A percentile compares a stretch with the other conserved stretches of the same genome.
phyloP scores from a whole-genome alignment of 1,139 yeast genomes.

The Zygosaccharomyces sapae region DNA sequence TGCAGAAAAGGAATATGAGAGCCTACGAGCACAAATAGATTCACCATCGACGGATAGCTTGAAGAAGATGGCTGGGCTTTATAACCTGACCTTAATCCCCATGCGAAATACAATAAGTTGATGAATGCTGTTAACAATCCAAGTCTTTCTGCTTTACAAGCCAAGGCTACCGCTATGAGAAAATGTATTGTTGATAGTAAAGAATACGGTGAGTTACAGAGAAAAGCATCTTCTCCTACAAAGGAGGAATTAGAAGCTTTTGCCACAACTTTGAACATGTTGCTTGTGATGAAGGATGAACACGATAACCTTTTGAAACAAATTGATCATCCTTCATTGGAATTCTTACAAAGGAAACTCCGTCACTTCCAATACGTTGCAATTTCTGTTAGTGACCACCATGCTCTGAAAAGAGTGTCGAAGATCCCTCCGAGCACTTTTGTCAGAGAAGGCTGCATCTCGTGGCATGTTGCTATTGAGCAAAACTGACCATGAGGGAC shows the following conservation, averaged over 20 bases:
- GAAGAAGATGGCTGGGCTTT: constrained; percentile 13
- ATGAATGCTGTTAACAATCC: constrained; percentile 13
- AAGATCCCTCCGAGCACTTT: constrained; percentile 27
- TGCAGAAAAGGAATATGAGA: constrained; percentile 15
- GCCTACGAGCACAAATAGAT: constrained; percentile 8
- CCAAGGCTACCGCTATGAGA: constrained; percentile 15
- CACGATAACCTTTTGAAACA: constrained; percentile 11
- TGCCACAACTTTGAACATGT: constrained; percentile 18
- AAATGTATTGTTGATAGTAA: constrained; percentile 9
- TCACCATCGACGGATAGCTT: constrained; percentile 24
- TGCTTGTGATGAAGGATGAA: constrained; percentile 14
- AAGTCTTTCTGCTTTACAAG: constrained; percentile 11
- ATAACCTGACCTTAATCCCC: constrained; percentile 16
- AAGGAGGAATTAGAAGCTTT: constrained; percentile 14
- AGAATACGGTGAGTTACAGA: constrained; percentile 12
- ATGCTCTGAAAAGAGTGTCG: constrained; percentile 15
- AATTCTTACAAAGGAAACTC: constrained; percentile 3
- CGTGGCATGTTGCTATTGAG: neutral
- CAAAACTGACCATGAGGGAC: neutral
- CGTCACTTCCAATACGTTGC: constrained; percentile 4
- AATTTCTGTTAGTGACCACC: constrained; percentile 6
- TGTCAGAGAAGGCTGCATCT: constrained; percentile 20
- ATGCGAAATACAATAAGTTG: constrained; percentile 23
- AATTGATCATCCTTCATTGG: constrained; percentile 14
- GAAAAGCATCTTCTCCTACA: constrained; percentile 11